These are phyloP conservation scores for Acacia melanoxylon DNA, from an alignment of 306 rosid species.

Conservation along the genomic window DNA sequence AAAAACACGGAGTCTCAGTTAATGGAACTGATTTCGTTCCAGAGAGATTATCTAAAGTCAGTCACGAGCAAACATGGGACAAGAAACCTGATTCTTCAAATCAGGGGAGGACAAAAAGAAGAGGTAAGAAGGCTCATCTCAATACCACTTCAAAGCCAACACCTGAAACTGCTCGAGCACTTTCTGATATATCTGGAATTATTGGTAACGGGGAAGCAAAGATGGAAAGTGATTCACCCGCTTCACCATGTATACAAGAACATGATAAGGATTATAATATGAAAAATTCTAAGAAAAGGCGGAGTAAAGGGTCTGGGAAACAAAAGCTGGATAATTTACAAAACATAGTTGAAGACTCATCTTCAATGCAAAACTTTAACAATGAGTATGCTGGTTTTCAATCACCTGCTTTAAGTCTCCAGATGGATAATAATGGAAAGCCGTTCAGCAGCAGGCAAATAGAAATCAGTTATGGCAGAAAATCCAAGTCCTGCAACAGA, in stretches of 20 bases:
- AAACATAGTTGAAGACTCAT: conserved; percentile 35
- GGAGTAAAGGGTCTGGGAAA: conserved; percentile 41
- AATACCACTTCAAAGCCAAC: conserved; percentile 29
- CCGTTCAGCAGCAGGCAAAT: conserved; percentile 6
- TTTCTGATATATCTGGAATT: conserved; percentile 36
- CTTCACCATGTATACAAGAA: conserved; percentile 37
- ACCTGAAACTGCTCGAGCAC: conserved; percentile 35
- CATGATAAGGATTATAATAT: conserved; percentile 27
- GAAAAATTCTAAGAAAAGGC: conserved; percentile 41
- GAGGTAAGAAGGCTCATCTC: conserved; percentile 41
- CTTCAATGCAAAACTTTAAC: conserved; percentile 34
- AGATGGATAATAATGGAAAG: conserved; percentile 28
- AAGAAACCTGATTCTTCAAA: conserved; percentile 19
- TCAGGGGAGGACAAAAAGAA: conserved; percentile 36
- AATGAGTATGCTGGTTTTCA: conserved; percentile 29
- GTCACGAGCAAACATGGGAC: conserved; percentile 30
- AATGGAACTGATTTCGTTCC: conserved; percentile 24
- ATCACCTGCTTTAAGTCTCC: conserved; percentile 32
- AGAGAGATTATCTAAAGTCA: conserved; percentile 28
- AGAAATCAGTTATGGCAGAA: conserved; percentile 29
- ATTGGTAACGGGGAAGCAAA: conserved; percentile 22
- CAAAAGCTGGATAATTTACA: conserved; percentile 40
- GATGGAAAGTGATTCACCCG: conserved; percentile 15
- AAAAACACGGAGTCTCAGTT: conserved; percentile 20
- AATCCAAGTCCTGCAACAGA: conserved; percentile 30